Evolutionary conservation across 306 rosid species (phyloP), one percentile per base, ranked within the genome.

Genomic region (Fragaria ananassa): DNA sequence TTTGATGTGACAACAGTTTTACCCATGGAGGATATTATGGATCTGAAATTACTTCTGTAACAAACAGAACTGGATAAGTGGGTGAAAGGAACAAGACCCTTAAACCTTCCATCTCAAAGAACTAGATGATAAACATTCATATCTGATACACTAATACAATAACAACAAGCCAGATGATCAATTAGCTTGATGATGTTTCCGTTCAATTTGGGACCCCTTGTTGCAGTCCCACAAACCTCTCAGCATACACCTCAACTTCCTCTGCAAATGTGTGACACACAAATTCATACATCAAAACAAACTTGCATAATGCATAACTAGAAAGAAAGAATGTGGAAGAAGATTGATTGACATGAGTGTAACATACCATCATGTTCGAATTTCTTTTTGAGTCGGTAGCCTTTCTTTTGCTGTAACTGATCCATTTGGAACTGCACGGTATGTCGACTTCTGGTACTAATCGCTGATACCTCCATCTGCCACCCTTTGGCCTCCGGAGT

Each of bases 201-300:
- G 46, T 18, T 50, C 70, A 61, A 74, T 46, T 45, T 61, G 35
- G 70, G 70, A 74, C 13, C 60, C 70, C 19, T 74, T 66, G 44
- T 77, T 56, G 79, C 78, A 87, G 60, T 18, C 2, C 70, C 58
- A 61, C 12, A 88, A 21, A 13, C 75, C 85, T 77, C 70, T 83
- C 74, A 82, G 53, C 37, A 54, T 35, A n/a, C 44, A 61, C 78
- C 85, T 85, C 67, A 87, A 3, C 78, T 82, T 85, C 56, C 68
- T 71, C 93, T 88, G 86, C 79, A 62, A 50, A 25, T 15, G 21
- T 0, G 57, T 42, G 3, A 39, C 6, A 78, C 12, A 25, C 0
- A 4, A 10, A 78, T 12, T 37, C 0, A 4, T 17, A 8, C 63
- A 6, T 27, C 0, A 35, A 18, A 61, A 35, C 68, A 6, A 69